phyloP scores from a whole-genome alignment of 345 rosid genomes.

The Eucalyptus dawsonii region DNA sequence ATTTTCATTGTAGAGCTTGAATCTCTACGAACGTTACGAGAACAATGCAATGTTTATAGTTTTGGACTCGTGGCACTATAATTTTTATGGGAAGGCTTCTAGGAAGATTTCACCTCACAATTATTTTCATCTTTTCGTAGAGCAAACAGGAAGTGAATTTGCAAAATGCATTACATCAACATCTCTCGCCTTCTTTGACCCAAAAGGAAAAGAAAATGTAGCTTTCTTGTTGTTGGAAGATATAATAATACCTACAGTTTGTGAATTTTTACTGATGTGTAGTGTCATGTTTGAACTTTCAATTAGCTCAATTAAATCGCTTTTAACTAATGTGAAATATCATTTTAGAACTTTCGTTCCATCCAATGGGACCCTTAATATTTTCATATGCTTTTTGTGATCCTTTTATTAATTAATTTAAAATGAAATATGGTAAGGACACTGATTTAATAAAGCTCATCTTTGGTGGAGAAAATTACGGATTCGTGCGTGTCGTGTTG shows the following conservation, averaged over 20 bases:
- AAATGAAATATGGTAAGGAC: background rate
- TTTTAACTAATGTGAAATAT: background rate
- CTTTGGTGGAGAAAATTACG: background rate
- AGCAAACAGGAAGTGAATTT: background rate
- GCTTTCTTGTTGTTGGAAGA: background rate
- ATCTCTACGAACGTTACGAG: background rate
- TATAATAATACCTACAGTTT: fast-evolving
- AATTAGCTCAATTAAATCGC: background rate
- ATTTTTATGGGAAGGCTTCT: background rate
- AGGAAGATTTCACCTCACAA: background rate
- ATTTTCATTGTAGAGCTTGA: background rate
- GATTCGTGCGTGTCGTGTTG: background rate
- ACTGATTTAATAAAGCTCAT: background rate
- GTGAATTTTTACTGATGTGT: too few species aligned
- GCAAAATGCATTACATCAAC: background rate
- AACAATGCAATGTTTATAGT: background rate
- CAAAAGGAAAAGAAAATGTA: background rate
- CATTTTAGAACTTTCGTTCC: too few species aligned
- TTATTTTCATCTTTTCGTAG: background rate
- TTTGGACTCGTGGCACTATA: background rate
- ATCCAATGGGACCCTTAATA: background rate
- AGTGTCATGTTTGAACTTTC: background rate
- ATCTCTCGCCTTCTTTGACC: background rate
- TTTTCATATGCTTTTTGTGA: background rate
- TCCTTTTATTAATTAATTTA: background rate